Evolutionary conservation across 1,284 basidiomycete genomes (phyloP).

Genomic region (Rhizopogon parksii): DNA sequence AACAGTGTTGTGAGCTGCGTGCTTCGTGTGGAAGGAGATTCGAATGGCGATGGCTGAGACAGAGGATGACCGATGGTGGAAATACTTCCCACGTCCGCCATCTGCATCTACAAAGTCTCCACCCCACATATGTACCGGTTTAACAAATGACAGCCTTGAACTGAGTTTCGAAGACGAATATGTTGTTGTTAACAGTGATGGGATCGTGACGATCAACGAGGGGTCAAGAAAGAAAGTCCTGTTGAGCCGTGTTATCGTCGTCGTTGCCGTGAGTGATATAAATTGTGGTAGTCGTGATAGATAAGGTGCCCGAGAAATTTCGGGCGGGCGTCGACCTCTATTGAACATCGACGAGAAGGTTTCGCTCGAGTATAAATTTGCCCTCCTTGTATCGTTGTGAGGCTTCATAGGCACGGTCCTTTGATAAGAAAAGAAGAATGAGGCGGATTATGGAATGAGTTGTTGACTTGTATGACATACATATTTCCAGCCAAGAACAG

Average conservation of each 20-base stretch:
- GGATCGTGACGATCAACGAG: slow-evolving; percentile 12
- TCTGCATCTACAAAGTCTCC: background rate
- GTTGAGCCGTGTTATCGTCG: slow-evolving; percentile 6
- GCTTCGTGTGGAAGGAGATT: background rate
- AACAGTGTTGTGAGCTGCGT: background rate
- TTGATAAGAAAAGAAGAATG: slow-evolving; percentile 5
- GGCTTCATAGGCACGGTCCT: slow-evolving; percentile 88
- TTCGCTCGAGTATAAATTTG: slow-evolving; percentile 94
- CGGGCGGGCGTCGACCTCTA: slow-evolving; percentile 21
- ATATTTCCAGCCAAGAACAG: slow-evolving; percentile 95
- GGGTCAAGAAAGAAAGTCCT: slow-evolving; percentile 5
- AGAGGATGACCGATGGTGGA: background rate
- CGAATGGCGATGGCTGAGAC: slow-evolving; percentile 5
- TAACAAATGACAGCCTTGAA: slow-evolving; percentile 20
- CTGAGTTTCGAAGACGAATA: slow-evolving; percentile 7
- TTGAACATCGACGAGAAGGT: slow-evolving; percentile 77
- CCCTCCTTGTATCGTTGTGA: slow-evolving; percentile 98
- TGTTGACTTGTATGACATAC: slow-evolving; percentile 42
- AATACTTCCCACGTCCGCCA: background rate
- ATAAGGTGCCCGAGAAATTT: slow-evolving; percentile 1
- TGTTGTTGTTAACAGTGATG: slow-evolving; percentile 13
- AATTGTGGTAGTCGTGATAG: slow-evolving; percentile 6
- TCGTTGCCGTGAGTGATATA: slow-evolving; percentile 14
- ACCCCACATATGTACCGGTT: slow-evolving; percentile 17
- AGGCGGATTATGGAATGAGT: background rate